These are phyloP conservation scores for Leptographium galeiforme DNA, from an alignment of 2,329 filamentous ascomycete genomes.

Conservation along the genomic window DNA sequence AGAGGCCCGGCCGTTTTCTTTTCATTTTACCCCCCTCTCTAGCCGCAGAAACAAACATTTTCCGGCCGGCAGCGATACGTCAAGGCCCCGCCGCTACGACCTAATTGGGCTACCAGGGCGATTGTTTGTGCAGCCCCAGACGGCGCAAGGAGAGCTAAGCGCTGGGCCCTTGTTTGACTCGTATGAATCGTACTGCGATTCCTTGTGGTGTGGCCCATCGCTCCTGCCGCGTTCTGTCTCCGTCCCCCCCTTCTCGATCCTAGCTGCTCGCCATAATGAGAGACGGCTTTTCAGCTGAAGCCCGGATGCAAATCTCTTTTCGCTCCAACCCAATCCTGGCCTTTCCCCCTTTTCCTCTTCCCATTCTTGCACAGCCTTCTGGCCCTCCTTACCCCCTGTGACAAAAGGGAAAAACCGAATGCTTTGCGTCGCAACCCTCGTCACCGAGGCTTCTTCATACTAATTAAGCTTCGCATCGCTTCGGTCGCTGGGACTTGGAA, in stretches of 20 bases:
- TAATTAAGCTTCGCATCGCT: conserved; percentile 9
- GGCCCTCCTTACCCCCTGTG: neutral
- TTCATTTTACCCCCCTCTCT: neutral
- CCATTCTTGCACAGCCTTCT: neutral
- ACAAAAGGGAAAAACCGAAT: neutral
- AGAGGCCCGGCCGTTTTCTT: neutral
- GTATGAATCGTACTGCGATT: neutral
- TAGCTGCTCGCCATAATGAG: neutral
- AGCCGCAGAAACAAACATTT: neutral
- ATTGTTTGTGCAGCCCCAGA: neutral
- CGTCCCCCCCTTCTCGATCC: neutral
- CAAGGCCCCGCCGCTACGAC: neutral
- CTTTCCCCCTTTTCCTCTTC: neutral
- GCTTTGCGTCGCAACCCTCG: neutral
- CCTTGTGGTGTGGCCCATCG: neutral
- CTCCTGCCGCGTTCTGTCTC: neutral
- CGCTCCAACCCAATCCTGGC: neutral
- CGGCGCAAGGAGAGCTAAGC: neutral
- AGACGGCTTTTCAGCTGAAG: conserved; percentile 1
- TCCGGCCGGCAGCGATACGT: neutral
- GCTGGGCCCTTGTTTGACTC: neutral
- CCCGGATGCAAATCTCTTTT: neutral
- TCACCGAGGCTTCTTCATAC: neutral
- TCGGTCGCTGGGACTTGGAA: neutral
- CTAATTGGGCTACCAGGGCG: conserved; percentile 1